Percentiles rank a stretch among this genome's conserved stretches.
Conservation (phyloP, 108 stramenopile species). For the Cyclotella cryptica region DNA sequence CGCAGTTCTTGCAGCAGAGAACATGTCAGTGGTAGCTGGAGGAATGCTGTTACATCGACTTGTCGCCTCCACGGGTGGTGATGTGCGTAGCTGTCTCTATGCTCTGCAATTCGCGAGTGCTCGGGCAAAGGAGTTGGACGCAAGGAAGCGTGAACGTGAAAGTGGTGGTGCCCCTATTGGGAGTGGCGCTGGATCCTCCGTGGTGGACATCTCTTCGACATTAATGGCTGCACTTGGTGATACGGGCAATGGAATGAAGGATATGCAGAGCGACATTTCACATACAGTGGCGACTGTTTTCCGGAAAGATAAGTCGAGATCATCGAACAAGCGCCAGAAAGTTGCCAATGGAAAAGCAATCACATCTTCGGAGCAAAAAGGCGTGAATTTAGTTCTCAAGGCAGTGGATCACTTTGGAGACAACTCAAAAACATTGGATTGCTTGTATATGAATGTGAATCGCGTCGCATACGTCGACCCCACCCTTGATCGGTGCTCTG, state of each 20-base stretch:
- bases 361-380: neutral
- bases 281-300: constrained; percentile 69
- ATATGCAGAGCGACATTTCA: constrained; percentile 74
- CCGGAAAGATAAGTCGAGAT: constrained; percentile 51
- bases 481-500: constrained; percentile 74
- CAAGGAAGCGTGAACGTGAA: constrained; percentile 38
- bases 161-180: constrained; percentile 16
- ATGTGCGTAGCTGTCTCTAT: constrained; percentile 92
- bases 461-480: constrained; percentile 83
- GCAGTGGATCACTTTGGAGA: constrained; percentile 73
- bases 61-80: constrained; percentile 74
- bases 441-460: constrained; percentile 73
- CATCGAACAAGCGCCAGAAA: constrained; percentile 32
- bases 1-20: constrained; percentile 76
- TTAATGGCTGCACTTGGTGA: constrained; percentile 63
- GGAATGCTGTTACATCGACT: constrained; percentile 71
- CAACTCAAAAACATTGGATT: constrained; percentile 69
- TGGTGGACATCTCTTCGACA: constrained; percentile 67
- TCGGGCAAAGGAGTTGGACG: constrained; percentile 48
- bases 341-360: constrained; percentile 7
- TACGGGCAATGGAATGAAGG: constrained; percentile 72
- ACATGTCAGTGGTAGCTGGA: constrained; percentile 57
- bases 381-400: constrained; percentile 48
- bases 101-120: constrained; percentile 93
- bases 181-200: constrained; percentile 1